Conservation (phyloP, 345 rosid species). For the Pistacia integerrima region DNA sequence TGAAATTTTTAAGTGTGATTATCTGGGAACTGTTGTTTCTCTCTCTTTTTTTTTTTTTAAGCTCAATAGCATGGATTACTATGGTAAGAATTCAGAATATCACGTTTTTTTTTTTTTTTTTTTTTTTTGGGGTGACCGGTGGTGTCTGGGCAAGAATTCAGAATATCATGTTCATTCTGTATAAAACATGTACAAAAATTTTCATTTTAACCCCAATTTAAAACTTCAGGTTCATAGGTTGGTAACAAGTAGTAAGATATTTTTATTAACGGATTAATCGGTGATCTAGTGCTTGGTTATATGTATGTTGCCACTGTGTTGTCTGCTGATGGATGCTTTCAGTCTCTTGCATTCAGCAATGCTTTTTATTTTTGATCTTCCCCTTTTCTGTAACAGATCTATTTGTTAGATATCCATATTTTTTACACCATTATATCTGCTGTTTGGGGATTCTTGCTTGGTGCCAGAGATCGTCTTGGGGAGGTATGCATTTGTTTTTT, state of each 20-base stretch:
- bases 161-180: background rate
- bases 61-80: background rate
- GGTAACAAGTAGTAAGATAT: background rate
- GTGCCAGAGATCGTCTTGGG: constrained; percentile 97
- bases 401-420: constrained; percentile 80
- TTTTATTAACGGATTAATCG: background rate
- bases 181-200: background rate
- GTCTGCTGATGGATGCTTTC: background rate
- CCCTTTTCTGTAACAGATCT: constrained; percentile 57
- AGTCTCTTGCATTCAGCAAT: background rate
- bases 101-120: background rate
- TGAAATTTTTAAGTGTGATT: background rate
- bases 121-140: too few relatives aligned
- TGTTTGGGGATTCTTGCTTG: constrained; percentile 87
- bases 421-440: constrained; percentile 89
- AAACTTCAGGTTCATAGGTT: background rate
- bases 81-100: background rate
- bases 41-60: background rate
- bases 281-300: background rate
- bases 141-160: background rate
- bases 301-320: background rate
- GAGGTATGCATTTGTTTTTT: constrained; percentile 56
- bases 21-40: too few relatives aligned
- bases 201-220: background rate
- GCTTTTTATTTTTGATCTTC: constrained; percentile 7